Percentiles rank a stretch among this genome's conserved stretches.
Evolutionary conservation across 768 basidiomycete genomes (phyloP).

Genomic region (Tulasnella sp.): DNA sequence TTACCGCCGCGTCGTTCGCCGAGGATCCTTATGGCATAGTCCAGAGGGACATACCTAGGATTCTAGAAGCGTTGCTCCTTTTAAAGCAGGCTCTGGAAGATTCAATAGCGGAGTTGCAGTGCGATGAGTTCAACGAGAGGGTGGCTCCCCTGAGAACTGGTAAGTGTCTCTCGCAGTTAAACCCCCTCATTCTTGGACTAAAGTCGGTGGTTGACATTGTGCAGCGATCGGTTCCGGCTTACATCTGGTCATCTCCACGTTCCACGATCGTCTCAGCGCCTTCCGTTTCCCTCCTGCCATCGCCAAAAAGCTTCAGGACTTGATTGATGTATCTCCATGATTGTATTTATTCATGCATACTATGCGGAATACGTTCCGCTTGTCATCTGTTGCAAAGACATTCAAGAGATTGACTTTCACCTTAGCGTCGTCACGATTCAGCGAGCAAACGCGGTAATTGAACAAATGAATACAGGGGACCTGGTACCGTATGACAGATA

Average conservation of each 20-base stretch:
- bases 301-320: slow-evolving; percentile 64
- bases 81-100: slow-evolving; percentile 66
- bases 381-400: neutral
- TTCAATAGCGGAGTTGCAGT: slow-evolving; percentile 53
- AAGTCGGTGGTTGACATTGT: neutral
- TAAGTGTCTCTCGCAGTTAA: slow-evolving; percentile 35
- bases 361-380: neutral
- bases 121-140: slow-evolving; percentile 51
- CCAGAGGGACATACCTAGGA: slow-evolving; percentile 77
- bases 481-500: too few relatives aligned
- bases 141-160: slow-evolving; percentile 57
- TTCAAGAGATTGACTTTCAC: neutral
- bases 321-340: slow-evolving; percentile 47
- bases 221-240: slow-evolving; percentile 65
- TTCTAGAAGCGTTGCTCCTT: slow-evolving; percentile 69
- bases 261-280: slow-evolving; percentile 67
- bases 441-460: too few relatives aligned
- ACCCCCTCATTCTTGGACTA: neutral
- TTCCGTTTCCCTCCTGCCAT: slow-evolving; percentile 73
- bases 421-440: neutral
- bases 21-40: slow-evolving; percentile 83
- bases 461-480: too few relatives aligned
- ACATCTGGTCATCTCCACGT: slow-evolving; percentile 63
- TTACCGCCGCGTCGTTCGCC: slow-evolving; percentile 66
- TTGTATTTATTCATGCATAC: slow-evolving; percentile 32